A percentile compares a stretch with the other conserved stretches of the same genome.
Evolutionary conservation across 106 monocot genomes (phyloP).

Genomic region (Acorus gramineus): DNA sequence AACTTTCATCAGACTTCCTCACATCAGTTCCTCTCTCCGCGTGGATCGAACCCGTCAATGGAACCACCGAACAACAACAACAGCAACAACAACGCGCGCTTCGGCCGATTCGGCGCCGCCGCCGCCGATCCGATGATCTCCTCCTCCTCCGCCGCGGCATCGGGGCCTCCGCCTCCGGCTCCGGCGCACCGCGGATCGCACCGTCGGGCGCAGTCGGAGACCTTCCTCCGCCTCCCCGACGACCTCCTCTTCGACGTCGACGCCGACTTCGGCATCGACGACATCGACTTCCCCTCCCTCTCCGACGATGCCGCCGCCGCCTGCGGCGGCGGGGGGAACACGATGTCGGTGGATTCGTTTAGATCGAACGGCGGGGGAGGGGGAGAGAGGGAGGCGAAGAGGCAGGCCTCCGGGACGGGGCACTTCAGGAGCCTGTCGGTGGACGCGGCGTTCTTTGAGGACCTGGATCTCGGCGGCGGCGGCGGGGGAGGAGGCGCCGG

Average conservation of each 20-base stretch:
- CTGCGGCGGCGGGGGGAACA: slow-evolving; percentile 1
- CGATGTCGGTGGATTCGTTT: background rate
- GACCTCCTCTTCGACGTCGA: slow-evolving; percentile 73
- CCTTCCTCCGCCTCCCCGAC: slow-evolving; percentile 66
- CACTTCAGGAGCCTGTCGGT: slow-evolving; percentile 65
- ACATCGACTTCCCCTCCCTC: slow-evolving; percentile 72
- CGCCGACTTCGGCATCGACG: slow-evolving; percentile 54
- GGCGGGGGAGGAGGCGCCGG: background rate
- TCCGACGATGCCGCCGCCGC: slow-evolving; percentile 48
- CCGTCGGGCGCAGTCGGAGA: slow-evolving; percentile 85
- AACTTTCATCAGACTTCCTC: too few species aligned
- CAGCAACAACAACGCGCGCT: too few species aligned
- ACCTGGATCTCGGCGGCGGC: slow-evolving; percentile 22
- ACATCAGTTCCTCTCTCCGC: too few species aligned
- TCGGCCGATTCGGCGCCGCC: too few species aligned
- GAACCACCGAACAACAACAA: too few species aligned
- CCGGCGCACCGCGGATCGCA: slow-evolving; percentile 5
- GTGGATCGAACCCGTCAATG: too few species aligned
- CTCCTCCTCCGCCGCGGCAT: too few species aligned
- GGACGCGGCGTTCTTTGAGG: slow-evolving; percentile 83
- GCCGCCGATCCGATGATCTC: too few species aligned
- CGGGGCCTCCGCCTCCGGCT: too few species aligned
- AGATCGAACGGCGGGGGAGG: slow-evolving; percentile 1
- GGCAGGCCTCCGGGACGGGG: background rate
- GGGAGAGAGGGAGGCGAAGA: slow-evolving; percentile 2